These are phyloP conservation scores for Nannochloris sp. DNA, from an alignment of 139 green algal genomes.

Conservation along the genomic window DNA sequence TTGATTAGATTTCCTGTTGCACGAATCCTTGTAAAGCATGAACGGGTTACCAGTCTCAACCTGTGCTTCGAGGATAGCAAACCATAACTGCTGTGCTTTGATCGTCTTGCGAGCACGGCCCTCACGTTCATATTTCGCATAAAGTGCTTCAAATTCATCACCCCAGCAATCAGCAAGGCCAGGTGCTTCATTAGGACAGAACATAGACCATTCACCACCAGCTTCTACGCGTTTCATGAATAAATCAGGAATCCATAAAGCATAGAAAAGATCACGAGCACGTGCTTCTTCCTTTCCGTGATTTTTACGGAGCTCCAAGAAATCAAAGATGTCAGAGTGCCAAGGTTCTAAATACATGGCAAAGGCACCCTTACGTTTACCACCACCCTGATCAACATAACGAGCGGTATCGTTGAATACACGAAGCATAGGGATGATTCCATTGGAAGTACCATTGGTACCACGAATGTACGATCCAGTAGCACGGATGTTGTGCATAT, in stretches of 20 bases:
- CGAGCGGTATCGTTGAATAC: constrained; percentile 98
- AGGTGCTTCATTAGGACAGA: constrained; percentile 95
- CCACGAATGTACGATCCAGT: constrained; percentile 94
- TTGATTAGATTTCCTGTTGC: constrained; percentile 97
- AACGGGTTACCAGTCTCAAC: constrained; percentile 99
- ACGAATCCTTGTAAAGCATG: constrained; percentile 99
- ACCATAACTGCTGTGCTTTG: constrained; percentile 97
- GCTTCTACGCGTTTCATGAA: constrained; percentile 88
- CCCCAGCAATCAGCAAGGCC: constrained; percentile 95
- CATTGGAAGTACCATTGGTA: constrained; percentile 97
- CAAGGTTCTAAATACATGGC: constrained; percentile 98
- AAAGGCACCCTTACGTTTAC: constrained; percentile 97
- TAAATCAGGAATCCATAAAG: constrained; percentile 93
- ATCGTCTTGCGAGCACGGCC: constrained; percentile 42
- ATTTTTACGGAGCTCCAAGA: constrained; percentile 93
- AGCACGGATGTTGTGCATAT: constrained; percentile 93
- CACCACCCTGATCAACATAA: constrained; percentile 86
- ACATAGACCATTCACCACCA: constrained; percentile 81
- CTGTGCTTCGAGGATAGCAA: constrained; percentile 95
- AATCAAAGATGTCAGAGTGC: constrained; percentile 98
- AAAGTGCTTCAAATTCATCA: constrained; percentile 84
- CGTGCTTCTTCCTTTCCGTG: constrained; percentile 89
- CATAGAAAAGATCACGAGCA: constrained; percentile 97
- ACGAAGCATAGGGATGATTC: constrained; percentile 97
- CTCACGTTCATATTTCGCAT: constrained; percentile 56